phyloP scores from a whole-genome alignment of 2,329 filamentous ascomycete genomes.

The Alternaria solani region DNA sequence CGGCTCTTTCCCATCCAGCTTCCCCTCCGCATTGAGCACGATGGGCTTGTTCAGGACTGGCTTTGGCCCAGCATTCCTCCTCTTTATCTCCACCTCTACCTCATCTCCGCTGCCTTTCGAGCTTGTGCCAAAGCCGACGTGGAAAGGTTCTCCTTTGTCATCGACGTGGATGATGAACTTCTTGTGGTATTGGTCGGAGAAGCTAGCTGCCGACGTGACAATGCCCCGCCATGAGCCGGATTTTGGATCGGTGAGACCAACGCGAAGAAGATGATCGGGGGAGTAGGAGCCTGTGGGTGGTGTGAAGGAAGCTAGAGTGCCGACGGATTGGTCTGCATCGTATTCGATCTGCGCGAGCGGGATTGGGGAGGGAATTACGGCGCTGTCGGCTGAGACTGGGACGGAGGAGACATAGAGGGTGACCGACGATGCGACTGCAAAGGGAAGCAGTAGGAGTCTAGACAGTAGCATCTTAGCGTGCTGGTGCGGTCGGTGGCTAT shows the following conservation, averaged over 20 bases:
- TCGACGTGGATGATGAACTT: conserved; percentile 56
- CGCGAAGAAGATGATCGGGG: conserved; percentile 52
- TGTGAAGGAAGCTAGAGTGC: conserved; percentile 48
- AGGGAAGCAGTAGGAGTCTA: conserved; percentile 46
- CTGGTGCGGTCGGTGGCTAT: conserved; percentile 3
- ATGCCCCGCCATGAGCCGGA: conserved; percentile 55
- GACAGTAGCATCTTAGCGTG: conserved; percentile 48
- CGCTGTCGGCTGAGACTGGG: conserved; percentile 69
- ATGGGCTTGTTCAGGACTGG: conserved; percentile 62
- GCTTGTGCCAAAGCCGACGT: conserved; percentile 55
- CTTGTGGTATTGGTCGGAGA: conserved; percentile 53
- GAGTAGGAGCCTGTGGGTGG: conserved; percentile 46
- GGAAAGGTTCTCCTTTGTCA: conserved; percentile 54
- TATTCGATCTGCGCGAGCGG: conserved; percentile 56
- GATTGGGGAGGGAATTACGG: conserved; percentile 47
- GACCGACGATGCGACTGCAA: conserved; percentile 50
- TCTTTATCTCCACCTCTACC: conserved; percentile 54
- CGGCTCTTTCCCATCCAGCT: conserved; percentile 56
- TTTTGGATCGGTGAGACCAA: conserved; percentile 54
- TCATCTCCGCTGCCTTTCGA: conserved; percentile 45
- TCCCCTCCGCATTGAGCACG: conserved; percentile 64
- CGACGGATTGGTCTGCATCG: conserved; percentile 47
- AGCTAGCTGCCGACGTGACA: conserved; percentile 55
- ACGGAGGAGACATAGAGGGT: conserved; percentile 72
- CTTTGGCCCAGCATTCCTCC: conserved; percentile 50